Base-by-base conservation (phyloP, 441 rosid species). In the Gossypium schwendimanii region DNA sequence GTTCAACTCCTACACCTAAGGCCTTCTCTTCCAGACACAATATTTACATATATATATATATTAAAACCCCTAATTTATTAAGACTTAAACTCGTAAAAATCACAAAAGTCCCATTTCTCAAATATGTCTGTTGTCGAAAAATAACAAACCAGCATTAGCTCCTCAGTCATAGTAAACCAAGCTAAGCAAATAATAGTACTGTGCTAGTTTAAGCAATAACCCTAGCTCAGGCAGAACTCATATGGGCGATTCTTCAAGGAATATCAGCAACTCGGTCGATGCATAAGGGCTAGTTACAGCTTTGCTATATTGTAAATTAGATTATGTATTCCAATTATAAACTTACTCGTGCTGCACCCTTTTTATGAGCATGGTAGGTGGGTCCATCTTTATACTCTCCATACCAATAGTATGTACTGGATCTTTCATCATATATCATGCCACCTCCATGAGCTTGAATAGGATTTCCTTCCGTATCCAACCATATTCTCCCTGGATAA, bases 391-490 rank as follows among this genome's bases (percentile, higher is more conserved):
- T 92, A 76, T 88, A 94, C 81, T 92, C 97, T 60, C 96, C 99
- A 73, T 94, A 94, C 97, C 97, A 94, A 72, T 87, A 94, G 78
- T 94, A 88, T 1, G 82, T 88, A 47, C 64, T 71, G 1, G 92
- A 89, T 44, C 62, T 82, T 66, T 83, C 84, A 52, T 92, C 96
- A 33, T 78, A 86, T 6, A 94, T 57, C 68, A 92, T 79, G 68
- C 93, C 94, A 31, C 96, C 97, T 57, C 97, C 99, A 77, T 92
- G 99, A 36, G 97, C 97, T 85, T 94, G 99, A 78, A 94, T 92
- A 17, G 97, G 97, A 71, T 83, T 86, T 59, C 99, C 97, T 45
- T 92, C 89, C 0, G 93, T 94, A 69, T 94, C 98, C 83, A 88
- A 76, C 98, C 98, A 94, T 81, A 88, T 82, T 75, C 86, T 89